A percentile compares a stretch with the other conserved stretches of the same genome.
Evolutionary conservation across 2,329 filamentous ascomycete species (phyloP).

Genomic region (Cadophora sp.): DNA sequence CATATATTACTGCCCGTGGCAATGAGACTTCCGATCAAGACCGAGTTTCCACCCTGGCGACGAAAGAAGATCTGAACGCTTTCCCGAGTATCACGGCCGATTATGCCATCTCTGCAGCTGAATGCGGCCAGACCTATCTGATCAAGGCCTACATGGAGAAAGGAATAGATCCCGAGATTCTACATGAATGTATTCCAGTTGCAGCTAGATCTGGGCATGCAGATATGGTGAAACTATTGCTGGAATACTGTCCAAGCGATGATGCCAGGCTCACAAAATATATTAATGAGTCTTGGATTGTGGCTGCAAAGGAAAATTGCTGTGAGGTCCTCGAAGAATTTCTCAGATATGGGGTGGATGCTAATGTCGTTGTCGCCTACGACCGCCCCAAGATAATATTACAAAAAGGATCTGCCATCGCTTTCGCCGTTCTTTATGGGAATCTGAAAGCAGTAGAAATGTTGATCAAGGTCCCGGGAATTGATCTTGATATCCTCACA

Average conservation of each 20-base stretch:
- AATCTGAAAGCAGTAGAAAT: slow-evolving; percentile 8
- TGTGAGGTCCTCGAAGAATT: slow-evolving; percentile 1
- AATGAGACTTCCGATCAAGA: slow-evolving; percentile 1
- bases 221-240: slow-evolving; percentile 15
- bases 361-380: slow-evolving; percentile 9
- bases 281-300: slow-evolving; percentile 4
- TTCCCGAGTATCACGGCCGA: neutral
- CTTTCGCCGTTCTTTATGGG: slow-evolving; percentile 13
- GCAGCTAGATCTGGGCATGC: slow-evolving; percentile 11
- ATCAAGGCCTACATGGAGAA: slow-evolving; percentile 17
- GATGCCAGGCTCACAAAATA: neutral
- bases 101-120: slow-evolving; percentile 4
- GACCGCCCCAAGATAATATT: neutral
- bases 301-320: neutral
- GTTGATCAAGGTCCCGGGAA: slow-evolving; percentile 3
- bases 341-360: slow-evolving; percentile 21
- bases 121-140: slow-evolving; percentile 20
- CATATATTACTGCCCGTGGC: slow-evolving; percentile 13
- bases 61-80: neutral
- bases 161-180: slow-evolving; percentile 1
- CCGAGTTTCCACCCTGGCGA: neutral
- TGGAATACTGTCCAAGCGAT: slow-evolving; percentile 14
- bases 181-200: slow-evolving; percentile 17
- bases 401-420: slow-evolving; percentile 3
- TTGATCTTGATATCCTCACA: slow-evolving; percentile 11